Conservation (phyloP, 176 grass and related monocot species). For the Carex scoparia region DNA sequence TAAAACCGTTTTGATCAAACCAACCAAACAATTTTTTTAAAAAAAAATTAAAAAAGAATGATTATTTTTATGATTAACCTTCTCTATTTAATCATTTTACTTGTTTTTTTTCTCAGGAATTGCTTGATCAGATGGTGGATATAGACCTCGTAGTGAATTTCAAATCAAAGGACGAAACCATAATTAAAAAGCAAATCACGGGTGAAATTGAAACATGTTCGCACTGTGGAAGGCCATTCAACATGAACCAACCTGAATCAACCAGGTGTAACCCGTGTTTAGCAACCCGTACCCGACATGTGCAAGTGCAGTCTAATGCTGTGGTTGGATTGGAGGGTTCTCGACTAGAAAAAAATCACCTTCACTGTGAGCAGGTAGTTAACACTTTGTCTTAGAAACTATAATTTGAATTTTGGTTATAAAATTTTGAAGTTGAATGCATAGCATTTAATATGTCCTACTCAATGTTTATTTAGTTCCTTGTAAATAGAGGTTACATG, state of each 20-base stretch:
- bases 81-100: neutral
- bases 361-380: slow-evolving; percentile 68
- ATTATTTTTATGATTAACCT: no score
- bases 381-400: neutral
- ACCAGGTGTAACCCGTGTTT: slow-evolving; percentile 38
- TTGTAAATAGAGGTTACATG: neutral
- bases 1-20: no score
- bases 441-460: neutral
- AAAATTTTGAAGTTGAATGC: neutral
- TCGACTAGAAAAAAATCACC: slow-evolving; percentile 53
- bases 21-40: no score
- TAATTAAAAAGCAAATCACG: slow-evolving; percentile 60
- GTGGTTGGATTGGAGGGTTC: slow-evolving; percentile 40
- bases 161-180: slow-evolving; percentile 69
- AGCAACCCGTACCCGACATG: slow-evolving; percentile 37
- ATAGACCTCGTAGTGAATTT: slow-evolving; percentile 93
- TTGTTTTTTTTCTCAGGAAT: slow-evolving; percentile 40
- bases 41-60: no score
- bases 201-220: slow-evolving; percentile 55
- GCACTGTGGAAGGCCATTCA: slow-evolving; percentile 71
- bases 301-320: slow-evolving; percentile 32
- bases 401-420: neutral
- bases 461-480: neutral
- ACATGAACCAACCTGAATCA: slow-evolving; percentile 36
- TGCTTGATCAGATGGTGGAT: slow-evolving; percentile 85